phyloP scores from a whole-genome alignment of 192 early-diverging fungal species.

The Chytriomyces sp. region DNA sequence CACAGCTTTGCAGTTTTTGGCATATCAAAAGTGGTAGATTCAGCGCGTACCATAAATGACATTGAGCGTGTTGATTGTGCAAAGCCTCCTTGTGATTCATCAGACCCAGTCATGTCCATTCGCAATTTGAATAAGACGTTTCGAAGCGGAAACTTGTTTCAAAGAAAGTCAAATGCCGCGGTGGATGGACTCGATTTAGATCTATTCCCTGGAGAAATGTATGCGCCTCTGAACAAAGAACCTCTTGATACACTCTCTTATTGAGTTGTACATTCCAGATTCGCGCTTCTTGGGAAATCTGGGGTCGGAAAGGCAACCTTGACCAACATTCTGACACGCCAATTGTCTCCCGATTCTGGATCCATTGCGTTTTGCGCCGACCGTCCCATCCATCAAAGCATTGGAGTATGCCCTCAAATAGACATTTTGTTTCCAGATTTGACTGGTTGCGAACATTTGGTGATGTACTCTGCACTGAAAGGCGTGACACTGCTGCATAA shows the following conservation, averaged over 20 bases:
- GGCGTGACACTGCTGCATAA: slow-evolving; percentile 53
- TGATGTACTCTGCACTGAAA: slow-evolving; percentile 69
- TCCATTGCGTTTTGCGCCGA: neutral
- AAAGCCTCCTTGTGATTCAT: no score
- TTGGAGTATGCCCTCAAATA: slow-evolving; percentile 75
- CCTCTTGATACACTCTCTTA: neutral
- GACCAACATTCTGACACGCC: slow-evolving; percentile 70
- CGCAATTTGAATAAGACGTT: neutral
- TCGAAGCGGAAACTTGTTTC: neutral
- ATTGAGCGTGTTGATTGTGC: no score
- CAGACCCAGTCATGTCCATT: neutral
- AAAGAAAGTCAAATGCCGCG: neutral
- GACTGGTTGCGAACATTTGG: slow-evolving; percentile 70
- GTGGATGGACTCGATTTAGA: neutral
- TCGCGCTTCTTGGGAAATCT: slow-evolving; percentile 69
- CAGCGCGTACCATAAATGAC: no score
- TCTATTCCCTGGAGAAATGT: neutral
- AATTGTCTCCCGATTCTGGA: slow-evolving; percentile 59
- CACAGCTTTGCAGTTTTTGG: no score
- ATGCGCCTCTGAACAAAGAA: neutral
- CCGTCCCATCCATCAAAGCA: slow-evolving; percentile 7
- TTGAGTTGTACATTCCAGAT: slow-evolving; percentile 44
- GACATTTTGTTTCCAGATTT: slow-evolving; percentile 72
- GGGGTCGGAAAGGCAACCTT: slow-evolving; percentile 72
- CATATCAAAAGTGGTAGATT: no score